Evolutionary conservation across 768 basidiomycete species (phyloP).

Genomic region (Leccinum disarticulatum): DNA sequence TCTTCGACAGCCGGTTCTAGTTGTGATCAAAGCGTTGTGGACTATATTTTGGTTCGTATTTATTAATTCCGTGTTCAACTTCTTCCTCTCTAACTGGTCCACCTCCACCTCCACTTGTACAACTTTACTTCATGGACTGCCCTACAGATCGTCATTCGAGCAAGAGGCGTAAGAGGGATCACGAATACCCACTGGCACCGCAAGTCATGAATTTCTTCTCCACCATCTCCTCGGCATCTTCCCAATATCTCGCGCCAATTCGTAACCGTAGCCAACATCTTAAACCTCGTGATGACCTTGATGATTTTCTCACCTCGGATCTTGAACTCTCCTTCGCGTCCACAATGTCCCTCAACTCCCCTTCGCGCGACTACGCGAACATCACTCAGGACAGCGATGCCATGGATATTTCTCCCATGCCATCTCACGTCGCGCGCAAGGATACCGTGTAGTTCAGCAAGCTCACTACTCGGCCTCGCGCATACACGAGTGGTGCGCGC

Average conservation of each 20-base stretch:
- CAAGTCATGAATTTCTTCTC: slow-evolving; percentile 59
- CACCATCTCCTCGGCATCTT: slow-evolving; percentile 38
- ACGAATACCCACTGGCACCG: slow-evolving; percentile 27
- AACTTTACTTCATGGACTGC: slow-evolving; percentile 37
- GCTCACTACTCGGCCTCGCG: slow-evolving; percentile 52
- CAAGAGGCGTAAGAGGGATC: slow-evolving; percentile 48
- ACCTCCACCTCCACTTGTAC: slow-evolving; percentile 2
- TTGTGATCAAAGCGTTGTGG: slow-evolving; percentile 25
- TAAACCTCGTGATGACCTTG: slow-evolving; percentile 50
- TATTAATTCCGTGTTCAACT: slow-evolving; percentile 25
- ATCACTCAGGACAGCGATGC: slow-evolving; percentile 55
- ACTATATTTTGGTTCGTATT: slow-evolving; percentile 28
- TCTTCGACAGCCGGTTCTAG: slow-evolving; percentile 26
- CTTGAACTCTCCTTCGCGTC: slow-evolving; percentile 83
- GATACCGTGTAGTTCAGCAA: slow-evolving; percentile 31
- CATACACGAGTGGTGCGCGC: slow-evolving; percentile 63
- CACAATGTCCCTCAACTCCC: slow-evolving; percentile 76
- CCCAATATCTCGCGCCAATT: slow-evolving; percentile 44
- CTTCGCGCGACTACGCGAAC: slow-evolving; percentile 47
- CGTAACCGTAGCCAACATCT: slow-evolving; percentile 50
- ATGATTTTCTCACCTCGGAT: slow-evolving; percentile 72
- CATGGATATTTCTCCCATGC: slow-evolving; percentile 84
- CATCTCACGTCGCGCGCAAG: slow-evolving; percentile 28
- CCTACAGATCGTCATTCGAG: slow-evolving; percentile 40
- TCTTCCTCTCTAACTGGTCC: slow-evolving; percentile 9